phyloP scores from a whole-genome alignment of 768 basidiomycete species.

The Rhizopogon rudus region DNA sequence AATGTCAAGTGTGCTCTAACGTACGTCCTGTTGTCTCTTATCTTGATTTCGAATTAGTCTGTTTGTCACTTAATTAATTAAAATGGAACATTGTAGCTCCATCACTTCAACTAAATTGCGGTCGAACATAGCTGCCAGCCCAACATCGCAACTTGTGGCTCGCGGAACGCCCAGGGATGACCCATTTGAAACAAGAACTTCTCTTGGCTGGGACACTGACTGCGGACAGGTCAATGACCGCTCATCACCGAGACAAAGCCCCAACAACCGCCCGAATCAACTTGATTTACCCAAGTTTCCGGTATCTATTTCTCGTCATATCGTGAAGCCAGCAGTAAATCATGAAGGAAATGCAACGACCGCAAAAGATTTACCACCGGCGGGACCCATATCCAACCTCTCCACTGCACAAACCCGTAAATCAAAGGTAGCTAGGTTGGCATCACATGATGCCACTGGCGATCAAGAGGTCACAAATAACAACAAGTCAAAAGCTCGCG shows the following conservation, averaged over 20 bases:
- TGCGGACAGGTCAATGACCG: neutral
- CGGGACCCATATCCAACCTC: neutral
- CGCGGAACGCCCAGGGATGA: neutral
- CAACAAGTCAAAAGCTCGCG: neutral
- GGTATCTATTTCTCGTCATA: neutral
- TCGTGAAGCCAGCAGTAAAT: neutral
- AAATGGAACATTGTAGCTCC: neutral
- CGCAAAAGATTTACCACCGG: neutral
- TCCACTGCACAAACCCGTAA: neutral
- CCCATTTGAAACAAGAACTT: neutral
- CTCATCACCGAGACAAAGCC: neutral
- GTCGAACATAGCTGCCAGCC: neutral
- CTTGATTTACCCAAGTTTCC: too few relatives aligned
- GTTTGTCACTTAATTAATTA: too few relatives aligned
- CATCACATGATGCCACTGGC: neutral
- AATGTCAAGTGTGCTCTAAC: neutral
- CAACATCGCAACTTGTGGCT: neutral
- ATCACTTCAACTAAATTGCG: neutral
- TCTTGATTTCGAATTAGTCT: neutral
- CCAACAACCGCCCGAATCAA: too few relatives aligned
- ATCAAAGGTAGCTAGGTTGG: neutral
- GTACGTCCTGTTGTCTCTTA: conserved; percentile 10
- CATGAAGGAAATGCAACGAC: neutral
- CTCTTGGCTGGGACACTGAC: neutral
- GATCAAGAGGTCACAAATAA: neutral